Evolutionary conservation across 108 stramenopile species (phyloP).

Genomic region (Cyclostephanos tholiformis): DNA sequence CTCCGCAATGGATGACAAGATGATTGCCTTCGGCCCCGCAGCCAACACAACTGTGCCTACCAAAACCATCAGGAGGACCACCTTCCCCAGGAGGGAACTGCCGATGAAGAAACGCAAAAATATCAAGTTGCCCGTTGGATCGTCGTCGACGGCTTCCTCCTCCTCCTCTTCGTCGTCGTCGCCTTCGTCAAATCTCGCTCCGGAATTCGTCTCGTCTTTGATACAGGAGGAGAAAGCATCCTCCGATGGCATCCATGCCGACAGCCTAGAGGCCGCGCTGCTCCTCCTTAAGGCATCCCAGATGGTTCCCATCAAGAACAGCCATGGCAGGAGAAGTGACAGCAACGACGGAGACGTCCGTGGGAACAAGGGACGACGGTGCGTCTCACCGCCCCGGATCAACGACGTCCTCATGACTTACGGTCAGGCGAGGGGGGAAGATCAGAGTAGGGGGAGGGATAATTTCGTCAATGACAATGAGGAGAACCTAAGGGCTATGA

Average conservation of each 20-base stretch:
- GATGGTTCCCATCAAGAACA: too few relatives aligned
- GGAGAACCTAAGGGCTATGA: not conserved
- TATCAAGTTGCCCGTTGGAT: not conserved
- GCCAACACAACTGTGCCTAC: too few relatives aligned
- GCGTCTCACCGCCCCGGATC: slow-evolving; percentile 12
- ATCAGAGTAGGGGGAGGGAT: not conserved
- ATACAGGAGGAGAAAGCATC: not conserved
- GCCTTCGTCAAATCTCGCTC: not conserved
- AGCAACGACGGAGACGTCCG: too few relatives aligned
- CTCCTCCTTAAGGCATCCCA: too few relatives aligned
- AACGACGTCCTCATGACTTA: slow-evolving; percentile 40
- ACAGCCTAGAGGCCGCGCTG: too few relatives aligned
- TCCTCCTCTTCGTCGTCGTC: not conserved
- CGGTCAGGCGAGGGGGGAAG: slow-evolving; percentile 3
- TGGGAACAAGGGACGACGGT: too few relatives aligned
- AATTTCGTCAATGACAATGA: not conserved
- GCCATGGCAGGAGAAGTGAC: too few relatives aligned
- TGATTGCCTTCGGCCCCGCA: too few relatives aligned
- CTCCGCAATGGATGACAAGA: too few relatives aligned
- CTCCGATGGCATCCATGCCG: too few relatives aligned
- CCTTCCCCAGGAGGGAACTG: not conserved
- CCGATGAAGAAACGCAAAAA: slow-evolving; percentile 1
- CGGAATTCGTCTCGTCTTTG: not conserved
- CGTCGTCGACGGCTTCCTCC: not conserved
- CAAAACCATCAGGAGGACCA: too few relatives aligned